Conservation (phyloP, 257 asterid species). For the Fraxinus anomala region DNA sequence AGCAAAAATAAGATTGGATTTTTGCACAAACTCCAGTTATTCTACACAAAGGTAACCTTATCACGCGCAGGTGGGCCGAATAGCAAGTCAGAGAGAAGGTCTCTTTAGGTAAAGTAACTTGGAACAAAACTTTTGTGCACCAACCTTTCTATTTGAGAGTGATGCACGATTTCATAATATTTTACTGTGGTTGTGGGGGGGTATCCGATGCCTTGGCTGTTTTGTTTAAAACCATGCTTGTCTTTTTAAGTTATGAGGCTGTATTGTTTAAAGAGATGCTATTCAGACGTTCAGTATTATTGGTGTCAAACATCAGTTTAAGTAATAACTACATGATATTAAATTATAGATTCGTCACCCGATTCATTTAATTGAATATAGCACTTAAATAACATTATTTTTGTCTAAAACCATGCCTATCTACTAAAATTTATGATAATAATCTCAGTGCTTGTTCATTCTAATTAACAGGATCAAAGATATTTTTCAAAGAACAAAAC, state of each 20-base stretch:
- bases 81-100: not conserved
- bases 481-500: not conserved
- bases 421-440: not conserved
- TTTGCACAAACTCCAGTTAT: not conserved
- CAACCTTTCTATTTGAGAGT: not conserved
- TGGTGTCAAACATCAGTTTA: no score
- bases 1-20: not conserved
- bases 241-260: no score
- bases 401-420: no score
- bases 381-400: no score
- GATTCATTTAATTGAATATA: no score
- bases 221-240: not conserved
- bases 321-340: no score
- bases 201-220: not conserved
- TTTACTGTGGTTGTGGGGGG: not conserved
- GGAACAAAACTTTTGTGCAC: not conserved
- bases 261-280: no score
- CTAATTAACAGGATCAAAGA: not conserved
- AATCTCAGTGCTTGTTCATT: not conserved
- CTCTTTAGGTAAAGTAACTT: not conserved
- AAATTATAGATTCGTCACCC: no score
- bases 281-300: no score
- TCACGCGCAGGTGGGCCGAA: not conserved
- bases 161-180: not conserved
- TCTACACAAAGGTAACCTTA: not conserved